phyloP scores from a whole-genome alignment of 352 stramenopile genomes.

The Pythium phragmiticola region DNA sequence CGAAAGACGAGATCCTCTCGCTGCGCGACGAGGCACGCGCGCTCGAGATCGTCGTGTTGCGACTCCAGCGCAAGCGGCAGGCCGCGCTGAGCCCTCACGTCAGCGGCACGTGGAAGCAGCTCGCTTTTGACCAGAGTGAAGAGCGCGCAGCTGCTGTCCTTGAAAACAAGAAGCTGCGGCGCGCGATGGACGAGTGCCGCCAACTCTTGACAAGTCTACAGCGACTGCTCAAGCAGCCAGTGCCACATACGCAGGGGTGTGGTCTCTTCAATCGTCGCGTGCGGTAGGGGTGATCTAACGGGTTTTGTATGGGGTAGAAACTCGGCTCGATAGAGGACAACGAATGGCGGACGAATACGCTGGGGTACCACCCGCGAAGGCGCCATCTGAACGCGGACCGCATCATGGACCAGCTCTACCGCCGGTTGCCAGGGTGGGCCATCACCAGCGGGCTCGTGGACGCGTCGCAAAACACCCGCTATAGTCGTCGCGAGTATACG shows the following conservation, averaged over 20 bases:
- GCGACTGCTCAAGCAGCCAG: slow-evolving; percentile 1
- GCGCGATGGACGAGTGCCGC: slow-evolving; percentile 13
- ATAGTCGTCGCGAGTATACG: slow-evolving; percentile 7
- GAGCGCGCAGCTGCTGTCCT: slow-evolving; percentile 3
- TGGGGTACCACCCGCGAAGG: slow-evolving; percentile 13
- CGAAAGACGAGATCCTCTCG: slow-evolving; percentile 14
- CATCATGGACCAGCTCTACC: slow-evolving; percentile 23
- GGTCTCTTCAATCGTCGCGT: background rate
- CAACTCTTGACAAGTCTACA: slow-evolving; percentile 7
- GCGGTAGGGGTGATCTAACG: too few species aligned
- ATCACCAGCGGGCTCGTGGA: slow-evolving; percentile 22
- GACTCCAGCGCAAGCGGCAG: slow-evolving; percentile 9
- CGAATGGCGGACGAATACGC: slow-evolving; percentile 20
- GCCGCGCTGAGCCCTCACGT: slow-evolving; percentile 26
- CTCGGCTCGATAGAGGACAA: slow-evolving; percentile 20
- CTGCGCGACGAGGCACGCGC: slow-evolving; percentile 7
- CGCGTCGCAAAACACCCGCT: background rate
- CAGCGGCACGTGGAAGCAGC: slow-evolving; percentile 12
- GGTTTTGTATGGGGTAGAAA: background rate
- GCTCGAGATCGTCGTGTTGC: slow-evolving; percentile 6
- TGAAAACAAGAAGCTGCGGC: slow-evolving; percentile 21
- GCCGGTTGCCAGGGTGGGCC: slow-evolving; percentile 7
- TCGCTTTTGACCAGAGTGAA: slow-evolving; percentile 11
- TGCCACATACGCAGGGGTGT: background rate
- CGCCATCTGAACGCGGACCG: slow-evolving; percentile 19